Evolutionary conservation across 164 flowering plant species (phyloP).

Genomic region (Amborella trichopoda): DNA sequence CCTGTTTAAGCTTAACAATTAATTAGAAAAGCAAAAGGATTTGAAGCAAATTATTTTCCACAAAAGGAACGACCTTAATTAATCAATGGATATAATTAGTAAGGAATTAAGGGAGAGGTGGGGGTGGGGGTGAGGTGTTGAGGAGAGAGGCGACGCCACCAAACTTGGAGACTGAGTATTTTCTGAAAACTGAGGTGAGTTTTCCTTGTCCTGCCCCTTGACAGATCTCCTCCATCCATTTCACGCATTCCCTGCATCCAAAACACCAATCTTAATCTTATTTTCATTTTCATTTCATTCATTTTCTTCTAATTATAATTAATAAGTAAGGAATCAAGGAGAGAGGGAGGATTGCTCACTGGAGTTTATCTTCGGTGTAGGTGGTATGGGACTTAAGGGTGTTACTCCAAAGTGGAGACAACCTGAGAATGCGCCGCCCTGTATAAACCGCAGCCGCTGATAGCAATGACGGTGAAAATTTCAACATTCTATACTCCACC

Average conservation of each 20-base stretch:
- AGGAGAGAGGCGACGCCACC: slow-evolving; percentile 4
- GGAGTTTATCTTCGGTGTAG: slow-evolving; percentile 46
- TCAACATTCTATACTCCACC: slow-evolving; percentile 62
- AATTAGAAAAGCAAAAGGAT: no score
- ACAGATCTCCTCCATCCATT: slow-evolving; percentile 31
- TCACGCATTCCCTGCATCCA: slow-evolving; percentile 32
- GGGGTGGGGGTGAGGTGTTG: slow-evolving; percentile 1
- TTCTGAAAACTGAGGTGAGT: slow-evolving; percentile 35
- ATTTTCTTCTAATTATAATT: background rate
- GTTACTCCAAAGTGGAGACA: slow-evolving; percentile 38
- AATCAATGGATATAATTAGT: no score
- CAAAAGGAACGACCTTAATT: no score
- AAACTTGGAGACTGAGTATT: slow-evolving; percentile 20
- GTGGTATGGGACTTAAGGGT: slow-evolving; percentile 36
- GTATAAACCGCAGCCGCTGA: slow-evolving; percentile 74
- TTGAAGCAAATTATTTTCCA: no score
- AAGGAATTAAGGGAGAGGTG: no score
- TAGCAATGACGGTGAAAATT: slow-evolving; percentile 62
- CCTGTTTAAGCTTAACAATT: no score
- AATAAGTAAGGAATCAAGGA: background rate
- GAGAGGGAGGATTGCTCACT: slow-evolving; percentile 21
- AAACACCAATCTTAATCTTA: background rate
- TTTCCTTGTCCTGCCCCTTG: slow-evolving; percentile 30
- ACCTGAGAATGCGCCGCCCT: slow-evolving; percentile 43
- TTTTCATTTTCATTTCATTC: background rate